Conservation (phyloP, 2,329 filamentous ascomycete species). For the Cordyceps pruinosa region DNA sequence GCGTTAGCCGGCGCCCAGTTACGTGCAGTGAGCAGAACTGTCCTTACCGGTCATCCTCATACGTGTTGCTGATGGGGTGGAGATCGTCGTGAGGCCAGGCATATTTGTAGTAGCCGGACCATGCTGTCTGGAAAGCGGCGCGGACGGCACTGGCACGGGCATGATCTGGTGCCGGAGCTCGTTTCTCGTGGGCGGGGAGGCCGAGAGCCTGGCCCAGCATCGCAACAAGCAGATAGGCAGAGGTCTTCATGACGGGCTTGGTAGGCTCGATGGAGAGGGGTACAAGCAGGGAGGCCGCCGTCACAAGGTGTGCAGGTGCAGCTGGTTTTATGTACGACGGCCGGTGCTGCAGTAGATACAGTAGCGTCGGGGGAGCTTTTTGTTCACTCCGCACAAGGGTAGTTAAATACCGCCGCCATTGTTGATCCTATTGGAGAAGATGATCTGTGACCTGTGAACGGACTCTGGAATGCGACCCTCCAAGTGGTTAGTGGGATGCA, state of each 20-base stretch:
- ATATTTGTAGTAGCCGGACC: slow-evolving; percentile 66
- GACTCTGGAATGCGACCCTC: background rate
- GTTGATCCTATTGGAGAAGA: background rate
- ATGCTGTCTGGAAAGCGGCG: slow-evolving; percentile 60
- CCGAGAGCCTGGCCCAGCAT: slow-evolving; percentile 1
- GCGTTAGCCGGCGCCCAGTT: background rate
- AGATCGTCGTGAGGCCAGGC: slow-evolving; percentile 76
- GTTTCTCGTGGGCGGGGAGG: slow-evolving; percentile 2
- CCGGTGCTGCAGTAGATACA: background rate
- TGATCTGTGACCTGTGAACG: background rate
- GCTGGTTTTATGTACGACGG: background rate
- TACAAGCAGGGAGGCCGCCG: background rate
- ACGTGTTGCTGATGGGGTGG: slow-evolving; percentile 58
- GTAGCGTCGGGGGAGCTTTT: background rate
- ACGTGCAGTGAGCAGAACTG: background rate
- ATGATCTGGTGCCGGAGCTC: slow-evolving; percentile 8
- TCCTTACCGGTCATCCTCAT: slow-evolving; percentile 59
- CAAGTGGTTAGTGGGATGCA: background rate
- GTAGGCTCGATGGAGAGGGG: background rate
- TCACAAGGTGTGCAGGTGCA: background rate
- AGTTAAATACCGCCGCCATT: background rate
- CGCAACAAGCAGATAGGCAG: background rate
- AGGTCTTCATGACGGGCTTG: slow-evolving; percentile 1
- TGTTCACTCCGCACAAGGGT: background rate
- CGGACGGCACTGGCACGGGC: slow-evolving; percentile 7